Conservation (phyloP, 305 asterid genomes). For the Fraxinus velutina region DNA sequence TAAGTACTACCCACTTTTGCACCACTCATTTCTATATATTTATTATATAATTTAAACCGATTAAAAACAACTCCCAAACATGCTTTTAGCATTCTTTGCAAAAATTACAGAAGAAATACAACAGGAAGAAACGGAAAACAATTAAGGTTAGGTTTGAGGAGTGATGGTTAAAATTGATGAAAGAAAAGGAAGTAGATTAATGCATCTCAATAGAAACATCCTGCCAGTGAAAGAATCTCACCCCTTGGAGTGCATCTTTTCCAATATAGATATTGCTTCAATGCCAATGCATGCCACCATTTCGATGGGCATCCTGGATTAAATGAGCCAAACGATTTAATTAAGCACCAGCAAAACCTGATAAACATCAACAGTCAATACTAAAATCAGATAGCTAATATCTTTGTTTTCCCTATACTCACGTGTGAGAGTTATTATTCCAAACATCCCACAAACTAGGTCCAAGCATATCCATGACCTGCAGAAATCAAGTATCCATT, state of each 20-base stretch:
- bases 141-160: not conserved
- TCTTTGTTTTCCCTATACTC: constrained; percentile 22
- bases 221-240: constrained; percentile 32
- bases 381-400: constrained; percentile 15
- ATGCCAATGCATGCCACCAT: constrained; percentile 94
- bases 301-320: constrained; percentile 72
- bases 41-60: not conserved
- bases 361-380: constrained; percentile 4
- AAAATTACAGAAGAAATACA: not conserved
- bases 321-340: constrained; percentile 17
- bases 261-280: constrained; percentile 84
- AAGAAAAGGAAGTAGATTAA: not conserved
- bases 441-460: constrained; percentile 97
- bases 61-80: not conserved
- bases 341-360: constrained; percentile 19
- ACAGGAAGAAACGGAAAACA: not conserved
- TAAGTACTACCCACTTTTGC: not conserved
- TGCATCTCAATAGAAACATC: not conserved
- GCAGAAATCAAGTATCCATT: constrained; percentile 23
- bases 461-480: constrained; percentile 97
- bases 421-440: constrained; percentile 67
- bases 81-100: not conserved
- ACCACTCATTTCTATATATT: not conserved
- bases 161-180: not conserved
- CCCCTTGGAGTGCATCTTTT: constrained; percentile 84